These are phyloP conservation scores for Kuraishia ogatae DNA, from an alignment of 805 yeast species.

Conservation along the genomic window DNA sequence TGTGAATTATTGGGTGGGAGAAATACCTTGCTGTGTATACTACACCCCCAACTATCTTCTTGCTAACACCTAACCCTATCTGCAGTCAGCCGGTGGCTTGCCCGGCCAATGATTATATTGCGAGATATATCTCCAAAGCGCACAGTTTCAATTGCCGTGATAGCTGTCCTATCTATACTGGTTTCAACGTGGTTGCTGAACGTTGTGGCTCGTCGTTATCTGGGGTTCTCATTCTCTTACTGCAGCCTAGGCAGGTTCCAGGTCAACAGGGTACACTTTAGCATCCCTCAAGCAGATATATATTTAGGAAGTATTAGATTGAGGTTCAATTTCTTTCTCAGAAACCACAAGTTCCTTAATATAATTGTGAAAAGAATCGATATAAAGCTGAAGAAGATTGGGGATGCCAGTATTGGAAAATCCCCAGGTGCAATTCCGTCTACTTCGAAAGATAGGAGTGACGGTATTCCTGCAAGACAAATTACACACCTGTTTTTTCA, in stretches of 20 bases:
- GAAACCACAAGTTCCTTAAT: background rate
- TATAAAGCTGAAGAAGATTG: background rate
- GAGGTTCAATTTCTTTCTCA: background rate
- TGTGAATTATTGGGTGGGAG: no score
- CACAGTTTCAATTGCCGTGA: background rate
- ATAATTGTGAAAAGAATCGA: background rate
- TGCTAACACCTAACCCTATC: no score
- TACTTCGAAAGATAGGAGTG: background rate
- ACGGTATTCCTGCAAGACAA: background rate
- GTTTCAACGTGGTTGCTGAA: background rate
- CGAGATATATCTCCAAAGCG: background rate
- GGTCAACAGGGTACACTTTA: background rate
- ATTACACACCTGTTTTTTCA: background rate
- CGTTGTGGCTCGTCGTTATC: background rate
- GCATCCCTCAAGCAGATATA: background rate
- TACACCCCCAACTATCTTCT: no score
- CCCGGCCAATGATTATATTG: background rate
- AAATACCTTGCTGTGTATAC: no score
- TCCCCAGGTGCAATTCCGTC: background rate
- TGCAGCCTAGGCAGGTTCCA: background rate
- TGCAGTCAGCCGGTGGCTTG: background rate
- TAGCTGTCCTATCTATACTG: background rate
- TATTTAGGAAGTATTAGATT: background rate
- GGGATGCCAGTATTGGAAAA: background rate
- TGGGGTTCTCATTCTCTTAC: background rate